These are phyloP conservation scores for Aspergillus luchuensis DNA, from an alignment of 2,329 filamentous ascomycete genomes.

Conservation along the genomic window DNA sequence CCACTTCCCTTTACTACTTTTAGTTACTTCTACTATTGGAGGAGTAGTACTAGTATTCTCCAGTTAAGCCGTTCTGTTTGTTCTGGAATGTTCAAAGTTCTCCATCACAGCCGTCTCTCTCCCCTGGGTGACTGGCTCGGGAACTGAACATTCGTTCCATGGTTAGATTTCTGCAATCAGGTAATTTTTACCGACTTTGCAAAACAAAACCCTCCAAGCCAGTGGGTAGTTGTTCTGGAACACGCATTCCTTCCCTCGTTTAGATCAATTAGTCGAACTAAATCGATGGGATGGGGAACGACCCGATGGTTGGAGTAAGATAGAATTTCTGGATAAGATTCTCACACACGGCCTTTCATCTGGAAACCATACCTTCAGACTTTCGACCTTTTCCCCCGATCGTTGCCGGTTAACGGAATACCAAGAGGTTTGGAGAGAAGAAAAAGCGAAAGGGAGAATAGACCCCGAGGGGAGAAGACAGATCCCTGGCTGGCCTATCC, in stretches of 20 bases:
- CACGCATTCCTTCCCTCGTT: not conserved
- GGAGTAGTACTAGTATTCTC: not conserved
- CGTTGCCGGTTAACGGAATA: not conserved
- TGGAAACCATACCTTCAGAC: too few relatives aligned
- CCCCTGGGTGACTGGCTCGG: not conserved
- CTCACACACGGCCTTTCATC: not conserved
- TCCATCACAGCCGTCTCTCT: not conserved
- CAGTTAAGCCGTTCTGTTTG: not conserved
- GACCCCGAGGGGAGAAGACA: not conserved
- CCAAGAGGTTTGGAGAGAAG: too few relatives aligned
- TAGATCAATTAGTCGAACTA: not conserved
- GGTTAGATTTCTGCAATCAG: conserved; percentile 1
- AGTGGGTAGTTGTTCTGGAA: not conserved
- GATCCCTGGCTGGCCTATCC: conserved; percentile 4
- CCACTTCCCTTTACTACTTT: not conserved
- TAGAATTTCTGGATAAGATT: too few relatives aligned
- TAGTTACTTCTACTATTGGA: not conserved
- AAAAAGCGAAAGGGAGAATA: not conserved
- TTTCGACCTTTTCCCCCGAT: not conserved
- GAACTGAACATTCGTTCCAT: not conserved
- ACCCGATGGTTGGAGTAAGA: too few relatives aligned
- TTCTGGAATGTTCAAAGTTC: conserved; percentile 7
- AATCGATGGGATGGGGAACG: too few relatives aligned
- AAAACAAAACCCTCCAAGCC: too few relatives aligned
- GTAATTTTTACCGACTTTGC: conserved; percentile 1